Evolutionary conservation across 371 early-diverging fungal species (phyloP).

Genomic region (Dinochytrium kinnereticum): DNA sequence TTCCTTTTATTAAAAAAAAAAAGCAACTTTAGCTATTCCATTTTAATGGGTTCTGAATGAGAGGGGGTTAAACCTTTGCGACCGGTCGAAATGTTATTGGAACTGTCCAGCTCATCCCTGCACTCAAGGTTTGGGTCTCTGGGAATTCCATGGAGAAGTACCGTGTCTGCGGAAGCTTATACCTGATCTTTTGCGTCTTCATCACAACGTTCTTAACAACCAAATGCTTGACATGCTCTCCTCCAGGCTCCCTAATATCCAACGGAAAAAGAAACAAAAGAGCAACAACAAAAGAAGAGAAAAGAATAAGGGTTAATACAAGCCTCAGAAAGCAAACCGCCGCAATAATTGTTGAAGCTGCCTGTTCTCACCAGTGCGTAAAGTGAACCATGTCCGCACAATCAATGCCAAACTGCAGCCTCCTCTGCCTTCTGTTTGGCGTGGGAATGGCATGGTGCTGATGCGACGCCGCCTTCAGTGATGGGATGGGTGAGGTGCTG

Average conservation of each 20-base stretch:
- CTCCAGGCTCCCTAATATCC: conserved; percentile 57
- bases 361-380: conserved; percentile 46
- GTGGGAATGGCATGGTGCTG: conserved; percentile 27
- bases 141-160: conserved; percentile 62
- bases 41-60: not conserved
- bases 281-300: not conserved
- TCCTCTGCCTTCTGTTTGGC: conserved; percentile 42
- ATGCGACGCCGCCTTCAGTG: not conserved
- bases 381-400: conserved; percentile 57
- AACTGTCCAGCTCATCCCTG: conserved; percentile 61
- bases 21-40: too few relatives aligned
- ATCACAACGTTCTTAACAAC: conserved; percentile 58
- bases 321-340: not conserved
- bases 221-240: conserved; percentile 55
- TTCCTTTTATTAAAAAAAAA: conserved; percentile 38
- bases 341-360: not conserved
- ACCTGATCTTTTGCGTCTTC: conserved; percentile 62
- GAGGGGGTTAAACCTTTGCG: conserved; percentile 43
- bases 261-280: not conserved
- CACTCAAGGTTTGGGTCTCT: conserved; percentile 53
- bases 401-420: conserved; percentile 53
- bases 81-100: conserved; percentile 60
- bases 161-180: conserved; percentile 55
- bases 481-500: not conserved
- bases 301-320: not conserved